These are phyloP conservation scores for Fistulinella staudtii DNA, from an alignment of 1,284 basidiomycete species.

Conservation along the genomic window DNA sequence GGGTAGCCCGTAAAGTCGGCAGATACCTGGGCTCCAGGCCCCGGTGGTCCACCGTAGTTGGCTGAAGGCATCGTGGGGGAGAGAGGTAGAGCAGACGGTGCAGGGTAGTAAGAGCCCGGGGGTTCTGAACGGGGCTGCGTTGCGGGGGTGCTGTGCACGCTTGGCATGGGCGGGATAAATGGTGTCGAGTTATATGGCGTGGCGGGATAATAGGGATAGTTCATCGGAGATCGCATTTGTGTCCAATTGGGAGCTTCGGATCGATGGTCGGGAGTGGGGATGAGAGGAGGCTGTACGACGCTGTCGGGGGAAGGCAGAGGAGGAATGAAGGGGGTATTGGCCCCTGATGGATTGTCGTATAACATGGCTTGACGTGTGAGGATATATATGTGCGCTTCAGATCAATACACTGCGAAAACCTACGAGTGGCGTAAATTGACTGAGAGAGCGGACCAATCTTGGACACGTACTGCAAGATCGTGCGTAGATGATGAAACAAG, in stretches of 20 bases:
- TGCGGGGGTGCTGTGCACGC: constrained; percentile 24
- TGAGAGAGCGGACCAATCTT: constrained; percentile 2
- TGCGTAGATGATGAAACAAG: no score
- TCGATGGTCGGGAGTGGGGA: constrained; percentile 25
- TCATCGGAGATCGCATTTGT: constrained; percentile 24
- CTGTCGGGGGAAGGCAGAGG: constrained; percentile 31
- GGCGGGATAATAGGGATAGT: constrained; percentile 30
- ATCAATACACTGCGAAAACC: constrained; percentile 23
- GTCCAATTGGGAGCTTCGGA: constrained; percentile 24
- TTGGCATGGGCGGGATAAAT: constrained; percentile 30
- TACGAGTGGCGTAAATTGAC: constrained; percentile 9
- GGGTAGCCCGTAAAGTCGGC: constrained; percentile 33
- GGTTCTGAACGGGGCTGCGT: constrained; percentile 22
- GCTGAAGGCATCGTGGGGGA: constrained; percentile 14
- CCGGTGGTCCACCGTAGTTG: constrained; percentile 10
- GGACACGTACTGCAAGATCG: no score
- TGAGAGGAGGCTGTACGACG: constrained; percentile 22
- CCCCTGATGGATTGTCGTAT: constrained; percentile 29
- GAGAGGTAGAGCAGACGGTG: constrained; percentile 26
- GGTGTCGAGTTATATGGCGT: constrained; percentile 30
- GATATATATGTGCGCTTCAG: constrained; percentile 24
- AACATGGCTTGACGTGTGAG: constrained; percentile 20
- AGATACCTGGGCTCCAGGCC: constrained; percentile 14
- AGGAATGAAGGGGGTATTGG: constrained; percentile 32
- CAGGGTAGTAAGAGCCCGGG: constrained; percentile 32